These are phyloP conservation scores for Rostrohypoxylon terebratum DNA, from an alignment of 495 filamentous ascomycete species.

Conservation along the genomic window DNA sequence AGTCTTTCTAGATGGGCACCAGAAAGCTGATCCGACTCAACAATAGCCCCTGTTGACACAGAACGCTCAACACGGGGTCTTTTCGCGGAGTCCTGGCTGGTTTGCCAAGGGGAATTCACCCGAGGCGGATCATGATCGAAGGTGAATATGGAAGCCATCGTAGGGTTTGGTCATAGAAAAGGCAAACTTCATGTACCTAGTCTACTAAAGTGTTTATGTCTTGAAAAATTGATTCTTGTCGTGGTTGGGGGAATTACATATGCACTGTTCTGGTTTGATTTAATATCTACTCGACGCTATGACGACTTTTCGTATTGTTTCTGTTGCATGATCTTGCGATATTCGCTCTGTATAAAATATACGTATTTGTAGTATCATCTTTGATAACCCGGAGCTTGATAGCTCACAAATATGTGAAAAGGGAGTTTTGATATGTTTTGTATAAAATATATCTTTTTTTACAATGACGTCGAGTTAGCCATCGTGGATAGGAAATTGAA, in stretches of 20 bases:
- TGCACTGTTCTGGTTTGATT: constrained; percentile 11
- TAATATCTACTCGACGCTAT: constrained; percentile 26
- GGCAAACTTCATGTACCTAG: background rate
- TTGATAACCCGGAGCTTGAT: constrained; percentile 49
- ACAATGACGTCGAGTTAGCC: constrained; percentile 27
- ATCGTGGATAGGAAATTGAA: constrained; percentile 28
- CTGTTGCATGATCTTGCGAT: constrained; percentile 45
- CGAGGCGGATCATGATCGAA: constrained; percentile 89
- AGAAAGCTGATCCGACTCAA: constrained; percentile 66
- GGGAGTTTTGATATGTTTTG: constrained; percentile 7
- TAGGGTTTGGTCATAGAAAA: constrained; percentile 3
- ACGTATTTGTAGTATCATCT: constrained; percentile 73
- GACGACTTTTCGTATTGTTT: constrained; percentile 35
- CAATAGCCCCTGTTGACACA: constrained; percentile 47
- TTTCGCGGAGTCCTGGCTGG: constrained; percentile 55
- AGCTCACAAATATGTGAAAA: constrained; percentile 29
- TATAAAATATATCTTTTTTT: constrained; percentile 25
- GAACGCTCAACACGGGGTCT: constrained; percentile 46
- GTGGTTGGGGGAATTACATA: background rate
- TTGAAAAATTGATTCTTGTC: background rate
- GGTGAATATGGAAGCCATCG: constrained; percentile 97
- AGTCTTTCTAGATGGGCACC: constrained; percentile 81
- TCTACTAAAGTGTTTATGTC: constrained; percentile 3
- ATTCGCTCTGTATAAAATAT: constrained; percentile 48
- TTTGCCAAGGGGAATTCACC: constrained; percentile 90